Evolutionary conservation across 2,329 filamentous ascomycete species (phyloP), one percentile per base, ranked within the genome.

Genomic region (Endoconidiophora laricicola): DNA sequence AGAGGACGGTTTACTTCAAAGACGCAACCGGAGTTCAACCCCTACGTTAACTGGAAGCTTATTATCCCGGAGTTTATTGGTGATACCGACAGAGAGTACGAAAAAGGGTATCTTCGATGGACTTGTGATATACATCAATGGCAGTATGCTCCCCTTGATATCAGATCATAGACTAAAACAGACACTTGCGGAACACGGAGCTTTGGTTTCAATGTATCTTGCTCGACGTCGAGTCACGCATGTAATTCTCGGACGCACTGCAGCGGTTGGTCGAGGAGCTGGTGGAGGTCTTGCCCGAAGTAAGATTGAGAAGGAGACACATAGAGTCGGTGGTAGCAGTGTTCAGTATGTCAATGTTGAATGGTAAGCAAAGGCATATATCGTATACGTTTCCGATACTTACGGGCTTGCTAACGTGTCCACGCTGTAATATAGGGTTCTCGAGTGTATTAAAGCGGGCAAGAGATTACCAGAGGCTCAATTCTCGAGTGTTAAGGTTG

Each of bases 151-250:
- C 53, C 87, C 88, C 1, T 64, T 78, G 22, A 74, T 94, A 54
- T 93, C 85, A 12, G 88, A 95, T 63, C 84, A 94, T 66, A 83
- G 77, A 61, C 73, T 95, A 52, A 93, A 91, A 68, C 79, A 80
- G 50, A 63, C 93, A 14, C 72, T 95, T 37, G 76, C 73, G 4
- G 71, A 78, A 51, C 78, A 94, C 60, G 90, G 88, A 18, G 90
- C 78, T 1, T 69, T 66, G 40, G 70, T 86, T 57, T 81, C 84
- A 3, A 73, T 86, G 36, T 72, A 78, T 52, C 74, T 94, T 7
- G 81, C 77, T 7, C 75, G 86, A 42, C 74, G 78, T 37, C 74
- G 73, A 46, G 85, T 94, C 56, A 94, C 87, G 33, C 88, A 95
- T 63, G 83, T 95, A 54, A 82, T 95, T 51, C 64, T 94, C 4